Evolutionary conservation across 164 flowering plant species (phyloP).

Genomic region (Nymphaea colorata): DNA sequence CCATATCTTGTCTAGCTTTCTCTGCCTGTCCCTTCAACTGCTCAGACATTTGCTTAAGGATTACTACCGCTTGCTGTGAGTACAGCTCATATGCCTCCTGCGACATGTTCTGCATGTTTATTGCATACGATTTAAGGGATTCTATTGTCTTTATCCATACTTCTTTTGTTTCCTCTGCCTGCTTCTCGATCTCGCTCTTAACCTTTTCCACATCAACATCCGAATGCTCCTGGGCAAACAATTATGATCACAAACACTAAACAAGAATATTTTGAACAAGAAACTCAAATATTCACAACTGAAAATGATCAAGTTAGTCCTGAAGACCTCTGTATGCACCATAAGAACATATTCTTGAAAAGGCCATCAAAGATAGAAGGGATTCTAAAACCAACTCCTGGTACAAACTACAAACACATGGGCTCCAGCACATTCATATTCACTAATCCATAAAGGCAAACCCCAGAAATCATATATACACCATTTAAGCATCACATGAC

Average conservation of each 20-base stretch:
- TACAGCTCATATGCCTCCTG: constrained; percentile 75
- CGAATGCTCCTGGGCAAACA: constrained; percentile 31
- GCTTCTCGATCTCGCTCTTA: constrained; percentile 15
- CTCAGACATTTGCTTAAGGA: constrained; percentile 55
- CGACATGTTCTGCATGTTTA: constrained; percentile 65
- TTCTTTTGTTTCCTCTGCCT: constrained; percentile 48
- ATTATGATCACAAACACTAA: background rate
- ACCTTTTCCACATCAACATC: constrained; percentile 52
- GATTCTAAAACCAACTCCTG: too few species aligned
- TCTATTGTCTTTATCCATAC: constrained; percentile 57
- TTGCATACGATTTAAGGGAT: constrained; percentile 67
- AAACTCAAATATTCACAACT: too few species aligned
- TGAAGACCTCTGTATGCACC: background rate
- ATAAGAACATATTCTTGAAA: background rate
- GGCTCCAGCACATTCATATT: too few species aligned
- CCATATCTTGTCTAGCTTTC: constrained; percentile 56
- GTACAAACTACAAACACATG: too few species aligned
- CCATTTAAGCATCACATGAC: too few species aligned
- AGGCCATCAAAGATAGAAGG: background rate
- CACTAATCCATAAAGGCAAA: too few species aligned
- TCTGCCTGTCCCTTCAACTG: constrained; percentile 71
- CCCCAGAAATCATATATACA: too few species aligned
- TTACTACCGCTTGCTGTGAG: constrained; percentile 43
- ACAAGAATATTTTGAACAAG: too few species aligned
- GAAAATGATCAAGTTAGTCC: background rate